Evolutionary conservation across 2,329 filamentous ascomycete species (phyloP), one percentile per base, ranked within the genome.

Genomic region (Botrytis squamosa): DNA sequence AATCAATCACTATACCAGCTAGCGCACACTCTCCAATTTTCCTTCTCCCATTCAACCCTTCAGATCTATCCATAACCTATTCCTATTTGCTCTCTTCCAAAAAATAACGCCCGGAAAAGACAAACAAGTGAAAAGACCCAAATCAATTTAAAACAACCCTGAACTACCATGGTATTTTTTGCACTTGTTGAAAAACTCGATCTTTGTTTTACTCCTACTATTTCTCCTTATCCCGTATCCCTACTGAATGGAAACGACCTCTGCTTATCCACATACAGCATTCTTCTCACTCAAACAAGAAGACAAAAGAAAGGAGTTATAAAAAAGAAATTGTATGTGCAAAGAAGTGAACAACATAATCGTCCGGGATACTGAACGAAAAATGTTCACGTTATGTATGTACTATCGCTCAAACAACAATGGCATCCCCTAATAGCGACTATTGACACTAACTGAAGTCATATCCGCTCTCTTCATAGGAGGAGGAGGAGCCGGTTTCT

Each of bases 401-500:
- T 68, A 57, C 66, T 42, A 57, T 36, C 49, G 25, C 36, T 20
- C 33, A 42, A 57, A 29, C 44, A 36, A 59, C 25, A 46, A 36
- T 42, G 18, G 4, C 18, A 62, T 22, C 40, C 12, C 44, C 18
- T 68, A 73, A 52, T 73, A 73, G 36, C 55, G 60, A 42, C 60
- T 40, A 29, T 62, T 49, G n/a, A 65, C 55, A 33, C 52, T 68
- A 22, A 55, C 44, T 16, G 55, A 68, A 69, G 77, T 80, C 25
- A 78, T 79, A 25, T 80, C 79, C 29, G 79, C 86, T 77, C 88
- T 84, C 84, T 91, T 91, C 83, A 89, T 86, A 36, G 90, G 90
- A 36, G 89, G 90, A 66, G 88, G 88, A 55, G 88, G 88, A 74
- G 90, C 89, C 20, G 89, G 89, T 81, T 92, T 92, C 85, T 91